A percentile compares a stretch with the other conserved stretches of the same genome.
These are phyloP conservation scores for Galeopsis tetrahit DNA, from an alignment of 257 asterid genomes.

Conservation along the genomic window DNA sequence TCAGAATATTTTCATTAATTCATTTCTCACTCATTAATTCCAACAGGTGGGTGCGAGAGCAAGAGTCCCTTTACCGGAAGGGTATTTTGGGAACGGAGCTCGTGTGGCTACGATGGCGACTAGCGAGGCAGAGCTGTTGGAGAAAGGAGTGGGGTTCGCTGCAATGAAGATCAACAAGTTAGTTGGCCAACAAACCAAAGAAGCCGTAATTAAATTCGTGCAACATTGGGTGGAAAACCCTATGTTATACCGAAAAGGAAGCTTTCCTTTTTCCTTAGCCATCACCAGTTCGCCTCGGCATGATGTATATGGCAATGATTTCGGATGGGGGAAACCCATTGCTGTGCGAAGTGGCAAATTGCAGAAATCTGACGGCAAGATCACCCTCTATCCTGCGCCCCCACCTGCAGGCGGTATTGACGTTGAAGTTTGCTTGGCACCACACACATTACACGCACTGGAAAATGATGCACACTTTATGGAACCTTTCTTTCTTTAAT, in stretches of 20 bases:
- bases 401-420: constrained; percentile 53
- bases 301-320: too few species aligned
- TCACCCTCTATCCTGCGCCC: constrained; percentile 42
- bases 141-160: too few species aligned
- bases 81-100: too few species aligned
- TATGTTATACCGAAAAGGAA: not conserved
- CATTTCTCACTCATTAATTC: too few species aligned
- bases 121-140: too few species aligned
- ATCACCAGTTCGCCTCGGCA: constrained; percentile 54
- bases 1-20: too few species aligned
- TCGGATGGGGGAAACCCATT: too few species aligned
- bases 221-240: constrained; percentile 32
- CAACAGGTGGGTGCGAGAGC: constrained; percentile 11
- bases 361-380: constrained; percentile 46
- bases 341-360: constrained; percentile 49
- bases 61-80: too few species aligned
- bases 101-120: too few species aligned
- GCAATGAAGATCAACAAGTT: too few species aligned
- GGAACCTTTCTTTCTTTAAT: too few species aligned
- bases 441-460: constrained; percentile 39
- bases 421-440: constrained; percentile 45
- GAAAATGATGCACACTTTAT: constrained; percentile 45
- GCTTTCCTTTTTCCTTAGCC: not conserved
- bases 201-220: not conserved
- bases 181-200: constrained; percentile 38